Percentiles rank a stretch among this genome's conserved stretches.
These are phyloP conservation scores for Passiflora organensis DNA, from an alignment of 345 rosid species.

Conservation along the genomic window DNA sequence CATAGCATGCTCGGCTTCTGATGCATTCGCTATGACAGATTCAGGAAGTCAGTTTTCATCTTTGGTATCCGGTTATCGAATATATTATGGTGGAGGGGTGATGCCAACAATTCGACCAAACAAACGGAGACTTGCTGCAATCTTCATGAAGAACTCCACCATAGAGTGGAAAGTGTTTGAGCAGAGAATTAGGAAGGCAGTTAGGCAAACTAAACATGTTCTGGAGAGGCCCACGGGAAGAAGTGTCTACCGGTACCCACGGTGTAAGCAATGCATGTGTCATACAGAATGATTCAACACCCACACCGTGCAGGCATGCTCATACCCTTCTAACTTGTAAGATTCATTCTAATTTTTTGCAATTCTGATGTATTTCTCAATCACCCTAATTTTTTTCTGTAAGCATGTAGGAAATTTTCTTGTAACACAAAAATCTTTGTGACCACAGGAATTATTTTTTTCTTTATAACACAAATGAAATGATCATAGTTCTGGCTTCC, in stretches of 20 bases:
- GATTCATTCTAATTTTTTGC: neutral
- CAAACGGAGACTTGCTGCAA: conserved; percentile 68
- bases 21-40: conserved; percentile 97
- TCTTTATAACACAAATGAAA: neutral
- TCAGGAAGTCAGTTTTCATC: conserved; percentile 93
- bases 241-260: conserved; percentile 80
- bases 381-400: no score
- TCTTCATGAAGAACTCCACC: conserved; percentile 64
- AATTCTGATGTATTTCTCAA: neutral
- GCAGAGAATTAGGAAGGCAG: conserved; percentile 84
- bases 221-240: conserved; percentile 70
- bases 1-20: conserved; percentile 70
- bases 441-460: neutral
- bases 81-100: conserved; percentile 78
- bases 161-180: conserved; percentile 87
- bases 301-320: neutral
- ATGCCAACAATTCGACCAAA: conserved; percentile 92
- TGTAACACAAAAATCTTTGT: neutral
- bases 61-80: conserved; percentile 77
- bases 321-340: neutral
- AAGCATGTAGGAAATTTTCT: no score
- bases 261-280: conserved; percentile 91
- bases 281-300: neutral
- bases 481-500: no score
- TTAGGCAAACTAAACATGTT: conserved; percentile 87